These are phyloP conservation scores for Pneumocystis wakefieldiae DNA, from an alignment of 1,139 yeast genomes.

Conservation along the genomic window DNA sequence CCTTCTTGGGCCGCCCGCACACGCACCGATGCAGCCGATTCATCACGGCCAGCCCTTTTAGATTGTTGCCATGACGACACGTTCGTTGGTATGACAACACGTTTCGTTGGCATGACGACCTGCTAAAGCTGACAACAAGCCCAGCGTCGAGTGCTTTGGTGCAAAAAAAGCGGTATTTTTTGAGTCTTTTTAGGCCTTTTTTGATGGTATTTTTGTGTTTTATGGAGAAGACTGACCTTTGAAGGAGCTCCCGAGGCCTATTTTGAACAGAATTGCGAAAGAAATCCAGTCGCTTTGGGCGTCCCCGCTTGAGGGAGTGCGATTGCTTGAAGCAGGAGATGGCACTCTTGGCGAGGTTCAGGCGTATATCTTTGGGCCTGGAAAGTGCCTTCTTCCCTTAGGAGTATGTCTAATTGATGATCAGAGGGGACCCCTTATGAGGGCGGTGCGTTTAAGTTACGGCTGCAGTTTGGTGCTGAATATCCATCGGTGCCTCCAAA, in stretches of 20 bases:
- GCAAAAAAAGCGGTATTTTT: too few relatives aligned
- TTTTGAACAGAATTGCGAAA: neutral
- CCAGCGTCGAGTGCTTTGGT: too few relatives aligned
- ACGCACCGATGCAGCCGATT: too few relatives aligned
- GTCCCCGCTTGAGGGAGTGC: neutral
- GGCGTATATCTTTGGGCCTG: neutral
- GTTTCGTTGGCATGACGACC: too few relatives aligned
- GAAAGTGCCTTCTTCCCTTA: neutral
- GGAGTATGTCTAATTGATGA: neutral
- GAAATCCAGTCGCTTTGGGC: neutral
- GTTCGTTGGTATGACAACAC: too few relatives aligned
- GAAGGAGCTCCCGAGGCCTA: neutral
- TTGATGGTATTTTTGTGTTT: too few relatives aligned
- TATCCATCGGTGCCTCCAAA: conserved; percentile 1
- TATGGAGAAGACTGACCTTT: neutral
- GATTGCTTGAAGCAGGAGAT: neutral
- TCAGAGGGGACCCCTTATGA: conserved; percentile 1
- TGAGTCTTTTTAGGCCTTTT: too few relatives aligned
- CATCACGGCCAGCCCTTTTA: too few relatives aligned
- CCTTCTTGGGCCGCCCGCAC: too few relatives aligned
- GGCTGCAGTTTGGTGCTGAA: neutral
- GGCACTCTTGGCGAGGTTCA: neutral
- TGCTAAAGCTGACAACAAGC: too few relatives aligned
- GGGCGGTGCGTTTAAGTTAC: neutral
- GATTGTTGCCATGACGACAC: too few relatives aligned